Conservation (phyloP, 805 yeast genomes). For the Kregervanrija fluxuum region DNA sequence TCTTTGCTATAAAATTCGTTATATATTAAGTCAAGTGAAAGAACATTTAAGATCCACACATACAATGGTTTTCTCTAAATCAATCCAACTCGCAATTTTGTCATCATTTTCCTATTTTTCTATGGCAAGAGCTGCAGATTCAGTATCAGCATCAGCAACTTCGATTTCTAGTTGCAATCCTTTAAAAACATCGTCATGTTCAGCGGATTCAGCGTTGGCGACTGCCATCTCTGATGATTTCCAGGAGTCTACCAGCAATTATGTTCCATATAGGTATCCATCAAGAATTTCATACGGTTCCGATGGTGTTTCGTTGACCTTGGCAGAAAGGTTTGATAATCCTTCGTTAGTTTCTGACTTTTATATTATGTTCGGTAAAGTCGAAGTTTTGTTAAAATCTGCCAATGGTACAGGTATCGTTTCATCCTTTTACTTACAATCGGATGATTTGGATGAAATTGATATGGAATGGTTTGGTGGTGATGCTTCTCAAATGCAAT, state of each 20-base stretch:
- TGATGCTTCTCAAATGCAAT: slow-evolving; percentile 65
- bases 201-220: slow-evolving; percentile 54
- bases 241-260: slow-evolving; percentile 33
- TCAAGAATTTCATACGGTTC: slow-evolving; percentile 36
- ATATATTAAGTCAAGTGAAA: too few species aligned
- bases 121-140: too few species aligned
- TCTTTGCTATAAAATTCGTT: too few species aligned
- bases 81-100: too few species aligned
- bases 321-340: slow-evolving; percentile 61
- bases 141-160: slow-evolving; percentile 9
- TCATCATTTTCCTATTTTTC: too few species aligned
- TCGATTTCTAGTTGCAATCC: slow-evolving; percentile 27
- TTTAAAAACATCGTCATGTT: slow-evolving; percentile 21
- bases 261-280: slow-evolving; percentile 39
- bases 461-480: slow-evolving; percentile 87
- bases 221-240: slow-evolving; percentile 48
- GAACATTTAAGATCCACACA: too few species aligned
- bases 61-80: too few species aligned
- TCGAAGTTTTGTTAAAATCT: slow-evolving; percentile 64
- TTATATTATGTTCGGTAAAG: slow-evolving; percentile 83
- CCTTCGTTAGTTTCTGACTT: slow-evolving; percentile 74
- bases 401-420: slow-evolving; percentile 76
- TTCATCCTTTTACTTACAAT: slow-evolving; percentile 72
- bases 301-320: slow-evolving; percentile 57
- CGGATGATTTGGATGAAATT: slow-evolving; percentile 83